Percentiles rank a stretch among this genome's conserved stretches.
These are phyloP conservation scores for Penicillium turbatum DNA, from an alignment of 495 filamentous ascomycete species.

Conservation along the genomic window DNA sequence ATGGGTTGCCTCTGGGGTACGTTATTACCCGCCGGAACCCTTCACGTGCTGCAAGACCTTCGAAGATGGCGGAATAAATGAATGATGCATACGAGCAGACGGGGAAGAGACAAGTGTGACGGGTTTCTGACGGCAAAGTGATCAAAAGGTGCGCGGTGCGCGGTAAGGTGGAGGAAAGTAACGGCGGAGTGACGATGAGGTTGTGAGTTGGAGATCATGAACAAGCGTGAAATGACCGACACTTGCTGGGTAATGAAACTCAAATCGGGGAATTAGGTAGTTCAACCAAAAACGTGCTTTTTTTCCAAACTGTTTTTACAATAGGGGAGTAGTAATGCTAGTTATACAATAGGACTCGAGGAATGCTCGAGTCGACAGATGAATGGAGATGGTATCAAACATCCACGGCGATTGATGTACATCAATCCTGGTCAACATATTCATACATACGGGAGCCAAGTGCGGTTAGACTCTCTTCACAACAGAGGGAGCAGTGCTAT, in stretches of 20 bases:
- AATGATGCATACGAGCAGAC: not conserved
- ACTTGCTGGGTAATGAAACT: no score
- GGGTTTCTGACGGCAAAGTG: no score
- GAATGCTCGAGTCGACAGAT: not conserved
- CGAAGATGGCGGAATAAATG: conserved; percentile 1
- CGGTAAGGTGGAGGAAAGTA: not conserved
- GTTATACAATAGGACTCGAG: conserved; percentile 11
- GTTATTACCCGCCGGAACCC: conserved; percentile 9
- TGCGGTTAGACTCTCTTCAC: conserved; percentile 27
- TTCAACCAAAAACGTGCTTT: not conserved
- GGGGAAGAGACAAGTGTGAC: not conserved
- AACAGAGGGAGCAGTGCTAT: conserved; percentile 23
- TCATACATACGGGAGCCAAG: conserved; percentile 12
- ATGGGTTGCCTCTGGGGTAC: not conserved
- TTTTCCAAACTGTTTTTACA: conserved; percentile 10
- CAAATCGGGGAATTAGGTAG: not conserved
- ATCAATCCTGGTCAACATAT: conserved; percentile 12
- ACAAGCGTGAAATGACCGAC: no score
- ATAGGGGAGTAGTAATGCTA: conserved; percentile 2
- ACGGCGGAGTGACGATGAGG: no score
- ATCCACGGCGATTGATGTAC: conserved; percentile 5
- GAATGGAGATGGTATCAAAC: conserved; percentile 31
- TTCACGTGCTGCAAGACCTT: conserved; percentile 5
- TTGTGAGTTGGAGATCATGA: no score
- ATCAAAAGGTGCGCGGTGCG: no score